Conservation (phyloP, 164 flowering plant genomes). For the Kingdonia uniflora region DNA sequence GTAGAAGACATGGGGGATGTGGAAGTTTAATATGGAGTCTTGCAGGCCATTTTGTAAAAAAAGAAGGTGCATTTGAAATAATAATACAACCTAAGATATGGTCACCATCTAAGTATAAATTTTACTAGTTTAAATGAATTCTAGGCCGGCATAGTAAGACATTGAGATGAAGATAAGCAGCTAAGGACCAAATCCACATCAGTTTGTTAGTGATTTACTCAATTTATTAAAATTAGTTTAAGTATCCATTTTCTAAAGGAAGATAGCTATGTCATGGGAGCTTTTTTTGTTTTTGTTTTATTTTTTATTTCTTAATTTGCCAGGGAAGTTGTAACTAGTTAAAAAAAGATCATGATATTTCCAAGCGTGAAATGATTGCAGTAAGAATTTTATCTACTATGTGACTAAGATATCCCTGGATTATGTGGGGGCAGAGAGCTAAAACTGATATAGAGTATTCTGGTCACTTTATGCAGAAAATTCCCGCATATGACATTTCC, state of each 20-base stretch:
- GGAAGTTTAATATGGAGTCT: conserved; percentile 7
- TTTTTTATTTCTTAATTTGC: too few species aligned
- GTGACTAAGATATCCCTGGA: too few species aligned
- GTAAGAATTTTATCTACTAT: too few species aligned
- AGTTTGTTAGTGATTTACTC: conserved; percentile 20
- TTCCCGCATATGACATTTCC: too few species aligned
- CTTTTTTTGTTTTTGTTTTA: too few species aligned
- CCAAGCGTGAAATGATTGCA: too few species aligned
- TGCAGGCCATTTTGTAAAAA: conserved; percentile 15
- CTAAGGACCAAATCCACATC: conserved; percentile 21
- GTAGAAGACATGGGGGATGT: neutral
- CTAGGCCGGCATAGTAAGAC: conserved; percentile 35
- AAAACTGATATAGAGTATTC: too few species aligned
- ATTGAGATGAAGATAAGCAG: conserved; percentile 16
- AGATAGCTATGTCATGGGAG: neutral
- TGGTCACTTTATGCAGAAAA: too few species aligned
- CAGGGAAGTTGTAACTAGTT: too few species aligned
- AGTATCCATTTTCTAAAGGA: too few species aligned
- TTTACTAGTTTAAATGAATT: conserved; percentile 14
- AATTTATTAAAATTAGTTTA: neutral
- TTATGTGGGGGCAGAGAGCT: too few species aligned
- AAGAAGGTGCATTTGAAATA: conserved; percentile 2
- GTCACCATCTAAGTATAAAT: conserved; percentile 4
- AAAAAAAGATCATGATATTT: too few species aligned
- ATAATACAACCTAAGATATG: conserved; percentile 12